These are phyloP conservation scores for Yamadazyma kitorensis DNA, from an alignment of 805 yeast genomes.

Conservation along the genomic window DNA sequence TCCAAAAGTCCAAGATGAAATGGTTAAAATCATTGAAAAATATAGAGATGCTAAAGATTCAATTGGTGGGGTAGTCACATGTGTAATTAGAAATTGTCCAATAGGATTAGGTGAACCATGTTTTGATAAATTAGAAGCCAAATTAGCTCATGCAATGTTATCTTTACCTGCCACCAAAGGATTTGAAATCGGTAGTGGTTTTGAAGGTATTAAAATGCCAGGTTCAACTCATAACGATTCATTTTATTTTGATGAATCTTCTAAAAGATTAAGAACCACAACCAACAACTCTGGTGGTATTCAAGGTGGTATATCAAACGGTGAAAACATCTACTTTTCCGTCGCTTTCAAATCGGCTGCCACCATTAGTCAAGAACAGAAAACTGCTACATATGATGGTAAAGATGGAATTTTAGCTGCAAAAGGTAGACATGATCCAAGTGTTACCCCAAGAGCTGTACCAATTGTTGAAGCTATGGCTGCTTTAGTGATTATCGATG, in stretches of 20 bases:
- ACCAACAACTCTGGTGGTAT: conserved; percentile 96
- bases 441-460: conserved; percentile 97
- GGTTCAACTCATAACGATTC: conserved; percentile 95
- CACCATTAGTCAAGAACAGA: conserved; percentile 90
- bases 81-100: conserved; percentile 93
- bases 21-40: conserved; percentile 85
- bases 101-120: conserved; percentile 98
- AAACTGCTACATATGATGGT: conserved; percentile 87
- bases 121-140: conserved; percentile 94
- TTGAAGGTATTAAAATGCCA: conserved; percentile 81
- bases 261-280: conserved; percentile 70
- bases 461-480: conserved; percentile 99
- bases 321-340: conserved; percentile 90
- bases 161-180: conserved; percentile 98
- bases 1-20: conserved; percentile 60
- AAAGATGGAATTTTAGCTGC: conserved; percentile 85
- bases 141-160: conserved; percentile 95
- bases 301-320: conserved; percentile 97
- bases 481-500: conserved; percentile 89
- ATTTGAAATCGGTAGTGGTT: conserved; percentile 96
- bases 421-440: conserved; percentile 97
- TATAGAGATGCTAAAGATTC: conserved; percentile 87
- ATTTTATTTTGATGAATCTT: conserved; percentile 59
- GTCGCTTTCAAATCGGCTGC: conserved; percentile 99
- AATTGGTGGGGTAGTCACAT: conserved; percentile 96